These are phyloP conservation scores for Isochrysis galbana DNA, from an alignment of 78 protist genomes.

Conservation along the genomic window DNA sequence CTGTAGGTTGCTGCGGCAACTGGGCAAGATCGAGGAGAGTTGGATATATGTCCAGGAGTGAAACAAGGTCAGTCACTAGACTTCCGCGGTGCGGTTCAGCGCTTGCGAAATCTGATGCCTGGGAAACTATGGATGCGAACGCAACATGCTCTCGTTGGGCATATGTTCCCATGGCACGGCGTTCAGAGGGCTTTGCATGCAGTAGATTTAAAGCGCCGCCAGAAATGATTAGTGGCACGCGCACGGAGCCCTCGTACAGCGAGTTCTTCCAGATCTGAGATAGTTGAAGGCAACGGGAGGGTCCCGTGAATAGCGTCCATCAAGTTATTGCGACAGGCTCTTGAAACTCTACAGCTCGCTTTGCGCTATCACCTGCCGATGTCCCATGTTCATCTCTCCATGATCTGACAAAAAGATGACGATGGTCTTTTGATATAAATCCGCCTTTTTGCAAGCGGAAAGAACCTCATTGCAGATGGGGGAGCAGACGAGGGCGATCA, in stretches of 20 bases:
- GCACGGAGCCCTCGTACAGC: not conserved
- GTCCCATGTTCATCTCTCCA: slow-evolving; percentile 17
- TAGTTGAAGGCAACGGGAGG: not conserved
- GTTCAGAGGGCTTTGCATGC: not conserved
- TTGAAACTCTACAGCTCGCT: too few relatives aligned
- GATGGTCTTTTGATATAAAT: not conserved
- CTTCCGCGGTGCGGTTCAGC: not conserved
- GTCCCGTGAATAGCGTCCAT: not conserved
- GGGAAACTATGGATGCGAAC: too few relatives aligned
- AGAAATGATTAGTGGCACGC: not conserved
- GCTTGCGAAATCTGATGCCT: too few relatives aligned
- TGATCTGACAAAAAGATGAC: not conserved
- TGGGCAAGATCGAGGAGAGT: not conserved
- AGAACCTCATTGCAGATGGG: too few relatives aligned
- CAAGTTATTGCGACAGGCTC: not conserved
- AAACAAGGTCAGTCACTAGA: not conserved
- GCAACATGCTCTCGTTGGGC: too few relatives aligned
- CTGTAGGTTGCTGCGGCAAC: not conserved
- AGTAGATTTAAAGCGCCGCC: not conserved
- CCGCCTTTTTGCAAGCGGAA: too few relatives aligned
- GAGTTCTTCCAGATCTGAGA: slow-evolving; percentile 9
- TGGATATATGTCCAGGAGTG: not conserved
- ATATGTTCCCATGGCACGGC: not conserved
- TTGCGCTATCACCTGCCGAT: not conserved
- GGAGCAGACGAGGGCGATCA: too few relatives aligned